Evolutionary conservation across 139 green algal genomes (phyloP).

Genomic region (Pseudopediastrum boryanum): DNA sequence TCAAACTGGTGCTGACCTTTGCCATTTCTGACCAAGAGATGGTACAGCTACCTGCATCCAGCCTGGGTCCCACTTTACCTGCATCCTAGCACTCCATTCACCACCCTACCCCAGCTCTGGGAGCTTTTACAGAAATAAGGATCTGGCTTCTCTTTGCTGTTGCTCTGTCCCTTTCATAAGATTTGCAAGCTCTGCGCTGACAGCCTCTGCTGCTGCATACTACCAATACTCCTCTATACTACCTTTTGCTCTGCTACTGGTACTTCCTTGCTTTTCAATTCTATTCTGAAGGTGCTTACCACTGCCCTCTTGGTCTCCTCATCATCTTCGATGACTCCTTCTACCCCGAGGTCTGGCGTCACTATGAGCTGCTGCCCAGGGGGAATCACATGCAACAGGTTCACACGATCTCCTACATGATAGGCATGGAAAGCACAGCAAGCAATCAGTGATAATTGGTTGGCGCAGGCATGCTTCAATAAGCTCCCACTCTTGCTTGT

Average conservation of each 20-base stretch:
- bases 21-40: too few species aligned
- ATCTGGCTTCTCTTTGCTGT: too few species aligned
- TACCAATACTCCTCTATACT: not conserved
- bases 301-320: slow-evolving; percentile 31
- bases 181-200: not conserved
- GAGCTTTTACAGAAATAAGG: too few species aligned
- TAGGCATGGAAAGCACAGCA: not conserved
- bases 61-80: too few species aligned
- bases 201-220: not conserved
- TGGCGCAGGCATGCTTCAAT: not conserved
- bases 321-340: slow-evolving; percentile 37
- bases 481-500: too few species aligned
- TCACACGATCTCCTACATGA: slow-evolving; percentile 1
- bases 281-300: slow-evolving; percentile 11
- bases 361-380: slow-evolving; percentile 24
- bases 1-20: too few species aligned
- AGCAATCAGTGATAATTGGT: not conserved
- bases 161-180: not conserved
- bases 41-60: too few species aligned
- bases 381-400: slow-evolving; percentile 33
- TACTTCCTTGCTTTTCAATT: not conserved
- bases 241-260: not conserved
- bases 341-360: slow-evolving; percentile 31
- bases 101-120: too few species aligned
- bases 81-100: too few species aligned